Evolutionary conservation across 176 grass and related monocot species (phyloP).

Genomic region (Carex parvula): DNA sequence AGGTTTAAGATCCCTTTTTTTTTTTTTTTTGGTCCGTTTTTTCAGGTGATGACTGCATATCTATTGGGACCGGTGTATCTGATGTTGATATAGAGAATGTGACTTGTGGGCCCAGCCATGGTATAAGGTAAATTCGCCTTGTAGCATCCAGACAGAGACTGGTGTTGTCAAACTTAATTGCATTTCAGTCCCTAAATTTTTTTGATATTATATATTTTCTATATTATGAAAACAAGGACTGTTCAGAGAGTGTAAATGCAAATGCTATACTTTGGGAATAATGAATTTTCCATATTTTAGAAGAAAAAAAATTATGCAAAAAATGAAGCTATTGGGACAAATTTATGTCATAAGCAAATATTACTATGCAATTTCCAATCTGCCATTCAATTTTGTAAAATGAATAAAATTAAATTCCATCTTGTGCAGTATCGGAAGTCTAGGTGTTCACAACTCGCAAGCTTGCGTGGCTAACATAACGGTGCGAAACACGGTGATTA

Average conservation of each 20-base stretch:
- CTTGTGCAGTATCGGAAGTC: slow-evolving; percentile 72
- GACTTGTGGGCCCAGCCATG: slow-evolving; percentile 69
- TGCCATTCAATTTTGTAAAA: not conserved
- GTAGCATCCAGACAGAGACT: not conserved
- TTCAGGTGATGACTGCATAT: slow-evolving; percentile 87
- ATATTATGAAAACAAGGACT: not conserved
- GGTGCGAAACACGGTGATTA: slow-evolving; percentile 67
- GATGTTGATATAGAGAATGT: slow-evolving; percentile 83
- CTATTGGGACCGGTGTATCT: slow-evolving; percentile 74
- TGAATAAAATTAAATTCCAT: not conserved
- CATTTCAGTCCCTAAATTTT: not conserved
- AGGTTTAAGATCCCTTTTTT: slow-evolving; percentile 4
- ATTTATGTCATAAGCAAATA: not conserved
- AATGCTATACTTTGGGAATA: not conserved
- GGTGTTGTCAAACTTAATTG: not conserved
- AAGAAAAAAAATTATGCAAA: not conserved
- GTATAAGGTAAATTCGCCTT: slow-evolving; percentile 51
- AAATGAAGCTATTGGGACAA: not conserved
- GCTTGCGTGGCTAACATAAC: slow-evolving; percentile 79
- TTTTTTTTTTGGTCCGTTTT: slow-evolving; percentile 9
- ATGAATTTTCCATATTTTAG: not conserved
- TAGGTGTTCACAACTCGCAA: slow-evolving; percentile 84
- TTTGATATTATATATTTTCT: not conserved
- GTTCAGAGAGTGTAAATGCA: not conserved
- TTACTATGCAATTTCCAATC: not conserved